phyloP scores from a whole-genome alignment of 768 basidiomycete species.

The Auriculariales sp. region DNA sequence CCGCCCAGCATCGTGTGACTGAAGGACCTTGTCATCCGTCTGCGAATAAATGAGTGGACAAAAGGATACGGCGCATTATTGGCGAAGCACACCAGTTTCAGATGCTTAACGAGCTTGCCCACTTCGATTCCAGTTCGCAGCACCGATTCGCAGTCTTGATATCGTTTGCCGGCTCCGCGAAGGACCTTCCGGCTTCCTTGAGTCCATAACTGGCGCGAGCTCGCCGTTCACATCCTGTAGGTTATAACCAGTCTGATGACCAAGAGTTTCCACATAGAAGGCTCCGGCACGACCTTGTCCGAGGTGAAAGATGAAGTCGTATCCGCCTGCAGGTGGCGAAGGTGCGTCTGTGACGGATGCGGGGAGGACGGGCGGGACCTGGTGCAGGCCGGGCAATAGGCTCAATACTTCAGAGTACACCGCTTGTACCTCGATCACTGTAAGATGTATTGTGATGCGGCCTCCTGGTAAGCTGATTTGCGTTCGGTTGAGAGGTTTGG shows the following conservation, averaged over 20 bases:
- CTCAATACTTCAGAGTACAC: conserved; percentile 41
- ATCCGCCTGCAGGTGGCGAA: conserved; percentile 28
- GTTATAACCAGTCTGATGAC: conserved; percentile 53
- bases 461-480: neutral
- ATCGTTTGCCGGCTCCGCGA: conserved; percentile 27
- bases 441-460: conserved; percentile 32
- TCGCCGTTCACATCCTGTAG: conserved; percentile 51
- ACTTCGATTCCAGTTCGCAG: conserved; percentile 47
- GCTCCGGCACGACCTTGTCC: conserved; percentile 53
- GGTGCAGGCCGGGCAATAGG: conserved; percentile 42
- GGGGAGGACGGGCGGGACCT: conserved; percentile 38
- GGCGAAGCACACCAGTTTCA: conserved; percentile 28
- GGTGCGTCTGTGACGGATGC: conserved; percentile 29
- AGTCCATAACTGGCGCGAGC: conserved; percentile 27
- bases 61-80: neutral
- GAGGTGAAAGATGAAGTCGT: conserved; percentile 58
- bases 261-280: conserved; percentile 46
- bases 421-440: conserved; percentile 42
- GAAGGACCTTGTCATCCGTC: conserved; percentile 40
- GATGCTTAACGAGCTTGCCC: conserved; percentile 36
- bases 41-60: neutral
- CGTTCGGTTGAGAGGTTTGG: neutral
- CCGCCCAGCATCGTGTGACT: conserved; percentile 64
- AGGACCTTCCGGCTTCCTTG: conserved; percentile 12
- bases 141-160: conserved; percentile 41